Conservation (phyloP, 306 rosid genomes). For the Castanospermum australe region DNA sequence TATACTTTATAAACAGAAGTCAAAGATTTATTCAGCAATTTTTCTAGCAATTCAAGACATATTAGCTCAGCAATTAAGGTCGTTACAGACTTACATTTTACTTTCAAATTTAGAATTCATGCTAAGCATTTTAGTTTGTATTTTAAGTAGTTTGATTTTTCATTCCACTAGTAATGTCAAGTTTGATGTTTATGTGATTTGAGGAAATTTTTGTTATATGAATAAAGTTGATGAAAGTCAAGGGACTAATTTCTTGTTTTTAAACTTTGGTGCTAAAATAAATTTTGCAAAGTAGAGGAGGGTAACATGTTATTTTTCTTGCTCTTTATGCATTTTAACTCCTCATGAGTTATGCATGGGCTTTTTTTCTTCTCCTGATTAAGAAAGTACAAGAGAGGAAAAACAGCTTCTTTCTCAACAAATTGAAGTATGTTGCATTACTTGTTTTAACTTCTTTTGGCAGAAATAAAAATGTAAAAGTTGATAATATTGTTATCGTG, state of each 20-base stretch:
- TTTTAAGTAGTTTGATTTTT: neutral
- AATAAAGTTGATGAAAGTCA: neutral
- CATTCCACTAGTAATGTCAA: neutral
- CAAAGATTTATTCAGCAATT: neutral
- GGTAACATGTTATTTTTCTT: neutral
- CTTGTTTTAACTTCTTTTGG: conserved; percentile 8
- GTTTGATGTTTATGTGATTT: neutral
- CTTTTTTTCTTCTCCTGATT: neutral
- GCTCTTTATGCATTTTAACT: neutral
- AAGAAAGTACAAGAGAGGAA: neutral
- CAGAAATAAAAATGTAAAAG: neutral
- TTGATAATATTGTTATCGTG: conserved; percentile 33
- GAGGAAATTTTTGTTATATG: neutral
- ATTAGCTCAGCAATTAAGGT: neutral
- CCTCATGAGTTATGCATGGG: neutral
- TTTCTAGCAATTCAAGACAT: neutral
- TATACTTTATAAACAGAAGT: neutral
- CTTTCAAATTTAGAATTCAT: conserved; percentile 15
- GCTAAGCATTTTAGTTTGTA: neutral
- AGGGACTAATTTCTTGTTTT: conserved; percentile 11
- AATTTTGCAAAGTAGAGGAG: neutral
- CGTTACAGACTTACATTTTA: neutral
- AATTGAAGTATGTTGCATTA: neutral
- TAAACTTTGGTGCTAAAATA: neutral
- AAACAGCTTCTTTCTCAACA: neutral